phyloP scores from a whole-genome alignment of 1,139 yeast species.

The Suhomyces coccinellae region DNA sequence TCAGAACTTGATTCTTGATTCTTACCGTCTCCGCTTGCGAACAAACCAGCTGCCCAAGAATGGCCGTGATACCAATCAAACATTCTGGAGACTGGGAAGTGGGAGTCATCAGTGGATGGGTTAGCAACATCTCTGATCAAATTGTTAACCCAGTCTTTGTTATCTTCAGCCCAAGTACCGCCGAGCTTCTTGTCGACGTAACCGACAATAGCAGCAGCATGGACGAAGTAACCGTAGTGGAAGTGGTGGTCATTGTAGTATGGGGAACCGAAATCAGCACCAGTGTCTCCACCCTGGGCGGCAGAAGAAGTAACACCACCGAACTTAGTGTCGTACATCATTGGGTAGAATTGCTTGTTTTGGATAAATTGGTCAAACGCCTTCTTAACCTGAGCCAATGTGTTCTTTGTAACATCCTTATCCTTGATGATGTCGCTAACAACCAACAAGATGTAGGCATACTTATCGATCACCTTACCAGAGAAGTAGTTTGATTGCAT shows the following conservation, averaged over 20 bases:
- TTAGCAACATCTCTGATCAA: conserved; percentile 77
- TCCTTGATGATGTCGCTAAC: conserved; percentile 61
- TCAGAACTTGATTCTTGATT: conserved; percentile 82
- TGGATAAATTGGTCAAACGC: conserved; percentile 52
- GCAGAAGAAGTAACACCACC: conserved; percentile 72
- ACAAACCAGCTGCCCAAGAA: conserved; percentile 82
- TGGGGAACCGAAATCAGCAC: conserved; percentile 55
- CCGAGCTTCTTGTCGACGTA: conserved; percentile 58
- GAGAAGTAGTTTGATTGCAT: conserved; percentile 60
- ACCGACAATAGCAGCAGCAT: conserved; percentile 77
- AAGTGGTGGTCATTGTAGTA: conserved; percentile 78
- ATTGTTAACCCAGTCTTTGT: conserved; percentile 65
- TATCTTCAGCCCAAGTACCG: conserved; percentile 66
- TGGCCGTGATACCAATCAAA: conserved; percentile 85
- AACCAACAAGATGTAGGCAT: conserved; percentile 67
- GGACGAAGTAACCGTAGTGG: conserved; percentile 77
- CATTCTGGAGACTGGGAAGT: conserved; percentile 75
- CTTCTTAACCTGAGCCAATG: conserved; percentile 50
- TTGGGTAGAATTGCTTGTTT: conserved; percentile 57
- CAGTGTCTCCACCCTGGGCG: conserved; percentile 46
- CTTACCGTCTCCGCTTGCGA: conserved; percentile 69
- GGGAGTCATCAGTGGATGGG: conserved; percentile 58
- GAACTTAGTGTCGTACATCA: conserved; percentile 67
- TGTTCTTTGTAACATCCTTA: conserved; percentile 45
- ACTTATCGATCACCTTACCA: conserved; percentile 75